Conservation (phyloP, 345 rosid genomes). For the Brassica rapa region DNA sequence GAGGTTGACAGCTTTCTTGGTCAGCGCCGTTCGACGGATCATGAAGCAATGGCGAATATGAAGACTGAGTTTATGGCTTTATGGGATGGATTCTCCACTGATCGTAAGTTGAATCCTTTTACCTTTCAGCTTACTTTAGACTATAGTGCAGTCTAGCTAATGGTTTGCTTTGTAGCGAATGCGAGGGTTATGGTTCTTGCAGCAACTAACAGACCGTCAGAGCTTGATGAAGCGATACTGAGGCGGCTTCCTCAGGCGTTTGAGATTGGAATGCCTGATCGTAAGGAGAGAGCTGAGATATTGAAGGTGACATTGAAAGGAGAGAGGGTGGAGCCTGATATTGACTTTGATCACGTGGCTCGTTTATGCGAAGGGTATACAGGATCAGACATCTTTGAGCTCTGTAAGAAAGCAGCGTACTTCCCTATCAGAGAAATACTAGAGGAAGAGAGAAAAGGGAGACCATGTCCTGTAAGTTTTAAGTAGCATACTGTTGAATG, state of each 20-base stretch:
- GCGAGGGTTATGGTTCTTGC: conserved; percentile 98
- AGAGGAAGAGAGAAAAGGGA: conserved; percentile 82
- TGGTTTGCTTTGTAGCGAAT: conserved; percentile 50
- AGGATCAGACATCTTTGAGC: conserved; percentile 93
- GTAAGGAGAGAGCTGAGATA: conserved; percentile 68
- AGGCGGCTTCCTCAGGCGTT: conserved; percentile 95
- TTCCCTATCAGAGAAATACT: conserved; percentile 78
- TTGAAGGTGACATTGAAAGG: conserved; percentile 81
- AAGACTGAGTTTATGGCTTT: neutral
- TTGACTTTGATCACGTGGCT: conserved; percentile 74
- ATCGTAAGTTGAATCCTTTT: neutral
- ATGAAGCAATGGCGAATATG: neutral
- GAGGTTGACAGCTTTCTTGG: conserved; percentile 1
- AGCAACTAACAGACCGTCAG: conserved; percentile 96
- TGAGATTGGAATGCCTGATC: conserved; percentile 92
- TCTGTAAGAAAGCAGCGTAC: conserved; percentile 96
- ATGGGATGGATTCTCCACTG: neutral
- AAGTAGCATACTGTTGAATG: neutral
- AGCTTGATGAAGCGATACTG: conserved; percentile 94
- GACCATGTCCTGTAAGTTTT: conserved; percentile 53
- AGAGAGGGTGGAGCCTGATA: conserved; percentile 61
- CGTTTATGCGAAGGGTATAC: conserved; percentile 76
- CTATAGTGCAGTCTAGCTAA: too few relatives aligned
- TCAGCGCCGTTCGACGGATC: neutral
- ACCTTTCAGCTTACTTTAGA: neutral